Conservation (phyloP, 768 basidiomycete species). For the Russula foetens region DNA sequence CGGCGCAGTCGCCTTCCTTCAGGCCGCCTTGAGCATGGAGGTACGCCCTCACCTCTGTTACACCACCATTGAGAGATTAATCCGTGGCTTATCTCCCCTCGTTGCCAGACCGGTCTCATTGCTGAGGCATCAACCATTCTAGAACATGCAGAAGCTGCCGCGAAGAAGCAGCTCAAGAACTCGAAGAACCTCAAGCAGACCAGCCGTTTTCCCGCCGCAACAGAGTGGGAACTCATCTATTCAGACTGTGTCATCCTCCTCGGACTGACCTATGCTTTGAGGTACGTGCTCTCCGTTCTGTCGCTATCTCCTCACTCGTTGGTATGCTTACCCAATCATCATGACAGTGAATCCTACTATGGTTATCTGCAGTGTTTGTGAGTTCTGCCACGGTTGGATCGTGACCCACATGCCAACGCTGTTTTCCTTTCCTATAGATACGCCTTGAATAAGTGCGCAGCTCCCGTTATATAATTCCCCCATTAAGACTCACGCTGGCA, state of each 20-base stretch:
- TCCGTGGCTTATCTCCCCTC: not conserved
- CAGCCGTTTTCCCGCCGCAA: slow-evolving; percentile 47
- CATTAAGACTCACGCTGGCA: not conserved
- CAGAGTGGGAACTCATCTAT: slow-evolving; percentile 71
- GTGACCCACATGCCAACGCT: not conserved
- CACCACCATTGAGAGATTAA: not conserved
- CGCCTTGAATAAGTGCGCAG: slow-evolving; percentile 46
- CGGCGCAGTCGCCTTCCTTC: slow-evolving; percentile 65
- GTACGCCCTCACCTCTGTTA: slow-evolving; percentile 26
- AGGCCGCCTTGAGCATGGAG: slow-evolving; percentile 80
- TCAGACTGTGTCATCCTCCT: slow-evolving; percentile 66
- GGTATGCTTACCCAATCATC: slow-evolving; percentile 1
- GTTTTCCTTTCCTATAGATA: slow-evolving; percentile 27
- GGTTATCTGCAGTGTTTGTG: slow-evolving; percentile 76
- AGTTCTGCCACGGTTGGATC: slow-evolving; percentile 23
- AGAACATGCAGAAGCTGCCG: slow-evolving; percentile 48
- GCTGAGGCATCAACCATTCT: slow-evolving; percentile 52
- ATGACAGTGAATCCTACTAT: slow-evolving; percentile 62
- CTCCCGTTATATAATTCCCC: not conserved
- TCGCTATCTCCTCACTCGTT: not conserved
- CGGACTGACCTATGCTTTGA: slow-evolving; percentile 62
- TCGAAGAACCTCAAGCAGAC: slow-evolving; percentile 28
- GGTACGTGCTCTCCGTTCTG: slow-evolving; percentile 32
- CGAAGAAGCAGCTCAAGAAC: slow-evolving; percentile 42
- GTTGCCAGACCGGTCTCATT: slow-evolving; percentile 46